Percentiles rank a stretch among this genome's conserved stretches.
Evolutionary conservation across 2,329 filamentous ascomycete species (phyloP).

Genomic region (Fusarium pilosicola): DNA sequence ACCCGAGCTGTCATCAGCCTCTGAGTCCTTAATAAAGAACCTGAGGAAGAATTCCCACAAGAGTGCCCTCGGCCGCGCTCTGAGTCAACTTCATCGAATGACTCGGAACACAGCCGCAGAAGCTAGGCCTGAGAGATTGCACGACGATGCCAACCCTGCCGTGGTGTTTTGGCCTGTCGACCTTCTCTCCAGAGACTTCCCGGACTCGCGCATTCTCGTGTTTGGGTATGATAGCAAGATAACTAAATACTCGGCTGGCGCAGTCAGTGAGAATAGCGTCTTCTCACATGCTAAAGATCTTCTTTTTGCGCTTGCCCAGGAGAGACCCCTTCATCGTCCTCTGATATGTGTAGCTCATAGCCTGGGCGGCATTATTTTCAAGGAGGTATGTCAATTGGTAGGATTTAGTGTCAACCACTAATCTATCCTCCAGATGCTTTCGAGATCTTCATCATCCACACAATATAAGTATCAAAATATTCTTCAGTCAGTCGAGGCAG

Average conservation of each 20-base stretch:
- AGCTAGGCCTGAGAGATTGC: rapidly evolving
- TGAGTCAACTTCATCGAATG: rapidly evolving
- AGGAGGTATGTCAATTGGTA: rapidly evolving
- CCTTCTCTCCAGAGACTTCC: neutral
- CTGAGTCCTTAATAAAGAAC: too few relatives aligned
- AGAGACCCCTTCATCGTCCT: neutral
- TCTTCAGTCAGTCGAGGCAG: neutral
- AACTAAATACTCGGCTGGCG: neutral
- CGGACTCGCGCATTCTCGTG: rapidly evolving
- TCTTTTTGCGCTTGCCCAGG: rapidly evolving
- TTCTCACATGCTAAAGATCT: neutral
- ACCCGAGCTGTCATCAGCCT: neutral
- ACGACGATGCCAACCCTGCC: rapidly evolving
- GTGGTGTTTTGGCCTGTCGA: neutral
- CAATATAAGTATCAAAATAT: rapidly evolving
- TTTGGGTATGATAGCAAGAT: neutral
- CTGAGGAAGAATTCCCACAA: rapidly evolving
- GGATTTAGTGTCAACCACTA: rapidly evolving
- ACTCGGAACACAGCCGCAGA: rapidly evolving
- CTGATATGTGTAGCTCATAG: neutral
- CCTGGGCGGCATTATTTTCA: neutral
- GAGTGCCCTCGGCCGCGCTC: rapidly evolving
- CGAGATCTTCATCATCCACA: neutral
- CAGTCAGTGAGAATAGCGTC: neutral
- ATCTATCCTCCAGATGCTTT: rapidly evolving